Conservation (phyloP, 352 stramenopile genomes). For the Phytophthora uliginosa region DNA sequence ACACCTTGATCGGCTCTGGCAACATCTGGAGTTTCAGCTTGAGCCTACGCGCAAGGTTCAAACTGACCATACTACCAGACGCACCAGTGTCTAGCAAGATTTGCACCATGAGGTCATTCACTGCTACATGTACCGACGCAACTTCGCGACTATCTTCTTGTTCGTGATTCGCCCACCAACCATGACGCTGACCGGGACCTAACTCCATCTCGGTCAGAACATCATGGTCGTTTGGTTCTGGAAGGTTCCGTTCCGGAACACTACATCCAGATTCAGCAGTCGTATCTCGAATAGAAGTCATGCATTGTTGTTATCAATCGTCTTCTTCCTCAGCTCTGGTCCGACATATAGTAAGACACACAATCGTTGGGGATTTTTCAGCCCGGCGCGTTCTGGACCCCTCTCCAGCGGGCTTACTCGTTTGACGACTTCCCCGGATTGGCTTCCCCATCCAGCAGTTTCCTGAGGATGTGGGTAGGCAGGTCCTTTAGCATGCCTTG, state of each 20-base stretch:
- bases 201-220: neutral
- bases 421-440: constrained; percentile 21
- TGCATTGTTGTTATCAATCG: constrained; percentile 5
- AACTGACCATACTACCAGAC: constrained; percentile 4
- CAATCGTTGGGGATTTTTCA: no score
- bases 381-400: no score
- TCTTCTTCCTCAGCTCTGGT: no score
- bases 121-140: neutral
- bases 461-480: neutral
- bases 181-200: neutral
- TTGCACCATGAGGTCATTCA: neutral
- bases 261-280: constrained; percentile 1
- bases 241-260: neutral
- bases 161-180: constrained; percentile 5
- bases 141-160: neutral
- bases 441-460: neutral
- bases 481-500: constrained; percentile 3
- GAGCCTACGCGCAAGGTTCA: neutral
- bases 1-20: no score
- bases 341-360: no score
- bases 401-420: constrained; percentile 14
- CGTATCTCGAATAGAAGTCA: constrained; percentile 2
- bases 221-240: neutral
- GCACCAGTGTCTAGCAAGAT: neutral
- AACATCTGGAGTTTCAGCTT: no score